These are phyloP conservation scores for Lepidopterella palustris DNA, from an alignment of 495 filamentous ascomycete species.

Conservation along the genomic window DNA sequence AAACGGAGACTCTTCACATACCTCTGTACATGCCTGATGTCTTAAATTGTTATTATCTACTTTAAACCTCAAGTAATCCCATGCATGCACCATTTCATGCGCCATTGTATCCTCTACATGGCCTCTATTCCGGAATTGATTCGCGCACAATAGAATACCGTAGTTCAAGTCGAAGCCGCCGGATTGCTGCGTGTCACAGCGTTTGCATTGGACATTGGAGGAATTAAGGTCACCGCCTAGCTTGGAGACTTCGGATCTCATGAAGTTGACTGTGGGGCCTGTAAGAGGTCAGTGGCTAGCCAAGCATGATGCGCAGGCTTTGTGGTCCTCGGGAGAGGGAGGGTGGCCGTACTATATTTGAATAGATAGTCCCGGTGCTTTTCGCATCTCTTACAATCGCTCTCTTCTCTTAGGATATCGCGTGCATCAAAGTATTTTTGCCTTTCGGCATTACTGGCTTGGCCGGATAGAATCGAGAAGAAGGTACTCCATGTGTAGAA, in stretches of 20 bases:
- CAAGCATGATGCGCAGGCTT: not conserved
- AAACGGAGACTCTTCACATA: conserved; percentile 36
- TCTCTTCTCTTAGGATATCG: conserved; percentile 58
- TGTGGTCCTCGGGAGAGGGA: not conserved
- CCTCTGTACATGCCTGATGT: conserved; percentile 94
- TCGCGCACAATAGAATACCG: conserved; percentile 86
- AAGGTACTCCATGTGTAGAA: conserved; percentile 64
- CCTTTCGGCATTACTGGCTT: conserved; percentile 37
- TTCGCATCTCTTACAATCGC: conserved; percentile 73
- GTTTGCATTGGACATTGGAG: conserved; percentile 71
- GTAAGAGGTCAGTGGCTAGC: not conserved
- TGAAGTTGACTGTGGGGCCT: conserved; percentile 78
- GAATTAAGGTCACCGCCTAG: conserved; percentile 67
- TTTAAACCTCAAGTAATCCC: conserved; percentile 86
- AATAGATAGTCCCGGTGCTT: conserved; percentile 71
- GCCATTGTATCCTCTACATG: conserved; percentile 90
- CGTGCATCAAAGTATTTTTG: conserved; percentile 56
- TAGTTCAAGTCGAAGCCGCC: conserved; percentile 80
- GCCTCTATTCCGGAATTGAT: conserved; percentile 64
- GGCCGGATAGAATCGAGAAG: conserved; percentile 67
- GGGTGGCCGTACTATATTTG: conserved; percentile 52
- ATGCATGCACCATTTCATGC: conserved; percentile 97
- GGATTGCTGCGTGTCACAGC: conserved; percentile 59
- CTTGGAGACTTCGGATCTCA: conserved; percentile 67
- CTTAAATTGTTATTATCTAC: conserved; percentile 73